A percentile compares a stretch with the other conserved stretches of the same genome.
phyloP scores from a whole-genome alignment of 2,329 filamentous ascomycete genomes.

The Aspergillus viridinutans region DNA sequence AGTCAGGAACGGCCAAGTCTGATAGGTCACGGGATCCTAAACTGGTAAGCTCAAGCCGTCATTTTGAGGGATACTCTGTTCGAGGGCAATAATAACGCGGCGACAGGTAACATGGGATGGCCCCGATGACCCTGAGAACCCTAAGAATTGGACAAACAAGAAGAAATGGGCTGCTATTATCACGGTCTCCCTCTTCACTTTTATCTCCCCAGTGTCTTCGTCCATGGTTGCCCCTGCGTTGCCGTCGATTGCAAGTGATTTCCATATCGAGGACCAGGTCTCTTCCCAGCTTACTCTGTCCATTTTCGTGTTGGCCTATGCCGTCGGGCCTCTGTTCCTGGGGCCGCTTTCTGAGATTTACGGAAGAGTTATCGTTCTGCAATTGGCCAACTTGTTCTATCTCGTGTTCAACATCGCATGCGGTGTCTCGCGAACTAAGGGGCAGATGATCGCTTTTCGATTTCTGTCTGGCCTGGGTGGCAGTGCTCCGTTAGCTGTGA shows the following conservation, averaged over 20 bases:
- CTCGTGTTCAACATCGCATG: conserved; percentile 58
- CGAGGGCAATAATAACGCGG: neutral
- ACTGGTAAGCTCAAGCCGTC: conserved; percentile 16
- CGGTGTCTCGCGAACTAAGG: conserved; percentile 51
- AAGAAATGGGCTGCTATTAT: conserved; percentile 57
- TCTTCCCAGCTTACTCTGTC: conserved; percentile 49
- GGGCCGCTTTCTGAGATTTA: conserved; percentile 55
- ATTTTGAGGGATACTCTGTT: neutral
- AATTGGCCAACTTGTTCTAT: conserved; percentile 53
- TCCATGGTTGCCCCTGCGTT: conserved; percentile 57
- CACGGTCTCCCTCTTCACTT: conserved; percentile 55
- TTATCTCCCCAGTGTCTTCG: conserved; percentile 61
- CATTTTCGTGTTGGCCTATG: conserved; percentile 54
- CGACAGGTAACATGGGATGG: conserved; percentile 48
- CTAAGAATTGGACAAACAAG: conserved; percentile 51
- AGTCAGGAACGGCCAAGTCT: conserved; percentile 19
- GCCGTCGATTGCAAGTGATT: conserved; percentile 49
- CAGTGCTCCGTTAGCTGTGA: conserved; percentile 51
- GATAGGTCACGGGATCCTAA: conserved; percentile 19
- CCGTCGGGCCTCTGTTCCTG: conserved; percentile 49
- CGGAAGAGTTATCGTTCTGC: conserved; percentile 52
- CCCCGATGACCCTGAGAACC: conserved; percentile 47
- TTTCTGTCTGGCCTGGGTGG: conserved; percentile 58
- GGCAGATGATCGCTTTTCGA: conserved; percentile 55
- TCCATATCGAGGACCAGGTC: conserved; percentile 48